Evolutionary conservation across 768 basidiomycete genomes (phyloP), one percentile per base, ranked within the genome.

Genomic region (Boletus fagicola): DNA sequence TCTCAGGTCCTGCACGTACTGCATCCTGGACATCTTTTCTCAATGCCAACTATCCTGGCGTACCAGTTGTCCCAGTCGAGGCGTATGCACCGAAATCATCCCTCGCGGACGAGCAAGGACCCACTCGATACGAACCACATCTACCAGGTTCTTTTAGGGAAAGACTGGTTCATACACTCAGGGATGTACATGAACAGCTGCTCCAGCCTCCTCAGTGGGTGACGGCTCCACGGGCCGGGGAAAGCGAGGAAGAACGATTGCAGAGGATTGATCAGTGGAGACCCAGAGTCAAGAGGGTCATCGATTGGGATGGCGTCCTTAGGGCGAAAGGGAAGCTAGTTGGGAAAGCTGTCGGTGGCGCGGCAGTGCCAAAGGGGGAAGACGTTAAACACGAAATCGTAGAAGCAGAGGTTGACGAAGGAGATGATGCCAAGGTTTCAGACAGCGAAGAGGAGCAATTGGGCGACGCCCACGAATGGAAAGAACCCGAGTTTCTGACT

Each of bases 221-320:
- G 16, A 61, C 70, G 40, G 56, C 83, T 73, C 44, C 49, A 31
- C 66, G 61, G 5, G 20, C 53, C 0, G 58, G 55, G 12, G 79
- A 81, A 33, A 78, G 75, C 73, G 53, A 76, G 72, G 59, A 78
- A 78, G 28, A 76, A 33, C 75, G 74, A 55, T 77, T 80, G 11
- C 78, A 76, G 24, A 76, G 80, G 62, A 61, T 87, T 15, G 75
- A 75, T 31, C 73, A 72, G 1, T 95, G 93, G 94, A 76, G 73
- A 56, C 84, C 88, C 16, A 71, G 75, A 2, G 85, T 94, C 1
- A 85, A 84, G 63, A 68, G 66, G 42, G 75, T 80, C 4, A 78
- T 98, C 30, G 82, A 95, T 66, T 97, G 94, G 94, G 80, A 85
- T 13, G 76, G 72, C 3, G 80, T 90, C 10, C 62, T 84, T 54